These are phyloP conservation scores for Hypoxylon rickii DNA, from an alignment of 495 filamentous ascomycete species.

Conservation along the genomic window DNA sequence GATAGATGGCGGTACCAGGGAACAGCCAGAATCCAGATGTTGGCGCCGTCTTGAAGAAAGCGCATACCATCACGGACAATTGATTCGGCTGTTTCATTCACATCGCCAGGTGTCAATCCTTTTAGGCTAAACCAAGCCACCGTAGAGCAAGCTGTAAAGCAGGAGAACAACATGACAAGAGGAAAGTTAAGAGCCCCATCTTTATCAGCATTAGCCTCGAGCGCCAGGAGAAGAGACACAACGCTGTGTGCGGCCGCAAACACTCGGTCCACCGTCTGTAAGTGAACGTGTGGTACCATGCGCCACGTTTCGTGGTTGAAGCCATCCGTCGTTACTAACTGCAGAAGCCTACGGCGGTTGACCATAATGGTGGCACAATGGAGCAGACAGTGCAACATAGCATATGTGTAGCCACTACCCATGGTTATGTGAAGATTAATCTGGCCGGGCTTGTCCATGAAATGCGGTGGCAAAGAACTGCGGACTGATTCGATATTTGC, in stretches of 20 bases:
- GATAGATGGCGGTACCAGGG: constrained; percentile 55
- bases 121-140: constrained; percentile 56
- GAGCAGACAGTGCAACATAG: constrained; percentile 56
- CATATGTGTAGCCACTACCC: constrained; percentile 57
- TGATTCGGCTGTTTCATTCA: constrained; percentile 49
- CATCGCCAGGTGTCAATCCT: constrained; percentile 50
- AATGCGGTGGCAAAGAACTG: constrained; percentile 51
- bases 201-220: constrained; percentile 54
- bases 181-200: constrained; percentile 55
- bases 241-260: constrained; percentile 56
- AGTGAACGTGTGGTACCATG: constrained; percentile 42
- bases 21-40: constrained; percentile 55
- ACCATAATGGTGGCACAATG: constrained; percentile 58
- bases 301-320: constrained; percentile 54
- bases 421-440: constrained; percentile 58
- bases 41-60: constrained; percentile 52
- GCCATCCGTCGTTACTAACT: constrained; percentile 49
- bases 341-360: constrained; percentile 55
- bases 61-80: constrained; percentile 55
- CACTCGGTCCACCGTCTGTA: constrained; percentile 49
- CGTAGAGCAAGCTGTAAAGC: constrained; percentile 56
- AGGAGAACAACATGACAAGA: constrained; percentile 57
- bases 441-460: constrained; percentile 54
- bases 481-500: constrained; percentile 51
- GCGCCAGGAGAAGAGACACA: constrained; percentile 48